Conservation (phyloP, 805 yeast species). For the Starmerella apis region DNA sequence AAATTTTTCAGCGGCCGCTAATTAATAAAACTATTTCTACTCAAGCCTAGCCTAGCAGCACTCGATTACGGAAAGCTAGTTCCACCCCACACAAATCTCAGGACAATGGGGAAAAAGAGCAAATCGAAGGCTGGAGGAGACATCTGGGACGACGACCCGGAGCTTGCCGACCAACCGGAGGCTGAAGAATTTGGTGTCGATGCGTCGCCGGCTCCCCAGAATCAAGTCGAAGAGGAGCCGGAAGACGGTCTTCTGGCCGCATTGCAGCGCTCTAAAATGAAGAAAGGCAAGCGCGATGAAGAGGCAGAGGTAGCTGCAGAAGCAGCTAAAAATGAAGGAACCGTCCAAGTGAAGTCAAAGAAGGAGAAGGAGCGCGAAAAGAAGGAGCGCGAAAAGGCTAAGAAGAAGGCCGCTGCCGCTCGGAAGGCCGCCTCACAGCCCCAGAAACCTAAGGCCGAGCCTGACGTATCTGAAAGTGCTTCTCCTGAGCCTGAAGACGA, state of each 20-base stretch:
- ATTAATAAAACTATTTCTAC: not conserved
- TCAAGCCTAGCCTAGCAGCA: not conserved
- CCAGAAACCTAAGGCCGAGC: constrained; percentile 35
- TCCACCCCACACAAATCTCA: not conserved
- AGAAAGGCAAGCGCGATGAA: constrained; percentile 59
- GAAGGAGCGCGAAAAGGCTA: constrained; percentile 68
- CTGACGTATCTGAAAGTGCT: constrained; percentile 29
- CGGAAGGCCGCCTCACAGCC: constrained; percentile 67
- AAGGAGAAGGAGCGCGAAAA: constrained; percentile 80
- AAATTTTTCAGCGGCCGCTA: constrained; percentile 8
- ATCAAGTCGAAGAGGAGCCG: constrained; percentile 18
- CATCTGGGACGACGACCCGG: constrained; percentile 70
- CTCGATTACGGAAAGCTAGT: not conserved
- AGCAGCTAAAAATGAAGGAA: constrained; percentile 42
- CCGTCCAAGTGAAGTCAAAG: constrained; percentile 84
- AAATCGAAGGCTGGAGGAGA: constrained; percentile 59
- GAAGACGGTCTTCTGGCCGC: constrained; percentile 61
- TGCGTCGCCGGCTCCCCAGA: constrained; percentile 31
- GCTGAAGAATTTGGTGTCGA: constrained; percentile 45
- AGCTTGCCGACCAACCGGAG: constrained; percentile 40
- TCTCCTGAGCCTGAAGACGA: constrained; percentile 29
- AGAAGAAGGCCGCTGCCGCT: constrained; percentile 60
- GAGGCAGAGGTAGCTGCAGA: constrained; percentile 34
- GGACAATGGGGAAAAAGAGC: constrained; percentile 48
- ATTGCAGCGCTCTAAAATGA: constrained; percentile 65